Evolutionary conservation across 805 yeast genomes (phyloP).

Genomic region (Spathaspora boniae): DNA sequence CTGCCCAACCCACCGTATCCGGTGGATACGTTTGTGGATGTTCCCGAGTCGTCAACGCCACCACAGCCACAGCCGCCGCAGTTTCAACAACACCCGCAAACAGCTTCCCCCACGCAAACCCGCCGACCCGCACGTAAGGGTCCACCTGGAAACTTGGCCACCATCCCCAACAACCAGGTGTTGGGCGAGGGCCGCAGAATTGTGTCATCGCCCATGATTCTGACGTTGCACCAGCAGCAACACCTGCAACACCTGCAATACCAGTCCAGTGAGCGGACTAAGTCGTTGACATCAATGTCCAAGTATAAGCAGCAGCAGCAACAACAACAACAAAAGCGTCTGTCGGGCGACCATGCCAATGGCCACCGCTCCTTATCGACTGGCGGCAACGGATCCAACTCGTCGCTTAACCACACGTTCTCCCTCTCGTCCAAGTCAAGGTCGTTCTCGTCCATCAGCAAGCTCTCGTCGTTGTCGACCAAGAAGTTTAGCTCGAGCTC

Average conservation of each 20-base stretch:
- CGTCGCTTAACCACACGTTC: slow-evolving; percentile 28
- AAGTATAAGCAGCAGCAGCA: slow-evolving; percentile 6
- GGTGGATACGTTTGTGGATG: too few relatives aligned
- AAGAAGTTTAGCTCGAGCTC: slow-evolving; percentile 35
- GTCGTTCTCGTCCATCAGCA: slow-evolving; percentile 39
- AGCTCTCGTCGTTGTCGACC: slow-evolving; percentile 39
- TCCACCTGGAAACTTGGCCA: slow-evolving; percentile 16
- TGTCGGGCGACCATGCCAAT: slow-evolving; percentile 2
- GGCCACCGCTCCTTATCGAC: slow-evolving; percentile 15
- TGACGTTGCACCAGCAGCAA: slow-evolving; percentile 2
- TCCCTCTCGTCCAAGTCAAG: slow-evolving; percentile 39
- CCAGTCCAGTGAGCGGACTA: slow-evolving; percentile 21
- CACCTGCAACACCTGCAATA: slow-evolving; percentile 5
- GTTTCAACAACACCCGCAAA: slow-evolving; percentile 14
- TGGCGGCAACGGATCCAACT: slow-evolving; percentile 15
- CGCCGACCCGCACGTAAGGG: slow-evolving; percentile 12
- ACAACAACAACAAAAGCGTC: slow-evolving; percentile 4
- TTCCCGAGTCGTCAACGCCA: slow-evolving; percentile 9
- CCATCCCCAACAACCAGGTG: slow-evolving; percentile 15
- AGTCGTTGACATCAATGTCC: slow-evolving; percentile 26
- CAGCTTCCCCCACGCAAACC: slow-evolving; percentile 5
- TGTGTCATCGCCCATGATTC: slow-evolving; percentile 27
- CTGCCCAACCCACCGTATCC: background rate
- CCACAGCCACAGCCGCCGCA: slow-evolving; percentile 17
- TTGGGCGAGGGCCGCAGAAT: slow-evolving; percentile 19